These are phyloP conservation scores for Clonostachys chloroleuca DNA, from an alignment of 2,329 filamentous ascomycete species.

Conservation along the genomic window DNA sequence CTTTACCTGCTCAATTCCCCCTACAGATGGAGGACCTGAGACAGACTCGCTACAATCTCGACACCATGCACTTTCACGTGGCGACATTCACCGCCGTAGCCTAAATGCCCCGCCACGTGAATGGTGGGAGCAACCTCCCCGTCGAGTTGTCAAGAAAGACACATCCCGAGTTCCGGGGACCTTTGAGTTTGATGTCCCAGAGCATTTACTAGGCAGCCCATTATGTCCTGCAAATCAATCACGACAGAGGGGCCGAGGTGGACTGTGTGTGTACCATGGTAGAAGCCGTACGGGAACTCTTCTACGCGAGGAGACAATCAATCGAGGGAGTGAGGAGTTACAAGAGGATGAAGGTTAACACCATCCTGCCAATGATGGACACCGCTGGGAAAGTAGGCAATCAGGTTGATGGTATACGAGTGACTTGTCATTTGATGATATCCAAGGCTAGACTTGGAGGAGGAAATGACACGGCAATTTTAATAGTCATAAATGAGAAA, in stretches of 20 bases:
- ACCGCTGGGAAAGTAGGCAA: no score
- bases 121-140: constrained; percentile 27
- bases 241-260: constrained; percentile 36
- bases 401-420: no score
- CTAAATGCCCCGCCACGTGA: constrained; percentile 17
- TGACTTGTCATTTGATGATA: no score
- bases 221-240: constrained; percentile 44
- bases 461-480: no score
- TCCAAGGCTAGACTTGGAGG: no score
- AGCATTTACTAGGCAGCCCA: constrained; percentile 45
- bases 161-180: constrained; percentile 6
- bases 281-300: neutral
- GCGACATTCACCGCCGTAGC: constrained; percentile 9
- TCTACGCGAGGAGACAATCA: no score
- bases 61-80: constrained; percentile 4
- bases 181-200: constrained; percentile 45
- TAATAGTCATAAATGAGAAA: no score
- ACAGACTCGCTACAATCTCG: constrained; percentile 5
- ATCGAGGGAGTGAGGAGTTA: constrained; percentile 16
- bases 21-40: constrained; percentile 6
- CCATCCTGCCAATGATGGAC: neutral
- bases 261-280: constrained; percentile 46
- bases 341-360: constrained; percentile 9
- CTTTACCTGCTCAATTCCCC: constrained; percentile 33
- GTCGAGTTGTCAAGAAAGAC: constrained; percentile 10